These are phyloP conservation scores for Coix lacrymajobi DNA, from an alignment of 176 grass and related monocot species.

Conservation along the genomic window DNA sequence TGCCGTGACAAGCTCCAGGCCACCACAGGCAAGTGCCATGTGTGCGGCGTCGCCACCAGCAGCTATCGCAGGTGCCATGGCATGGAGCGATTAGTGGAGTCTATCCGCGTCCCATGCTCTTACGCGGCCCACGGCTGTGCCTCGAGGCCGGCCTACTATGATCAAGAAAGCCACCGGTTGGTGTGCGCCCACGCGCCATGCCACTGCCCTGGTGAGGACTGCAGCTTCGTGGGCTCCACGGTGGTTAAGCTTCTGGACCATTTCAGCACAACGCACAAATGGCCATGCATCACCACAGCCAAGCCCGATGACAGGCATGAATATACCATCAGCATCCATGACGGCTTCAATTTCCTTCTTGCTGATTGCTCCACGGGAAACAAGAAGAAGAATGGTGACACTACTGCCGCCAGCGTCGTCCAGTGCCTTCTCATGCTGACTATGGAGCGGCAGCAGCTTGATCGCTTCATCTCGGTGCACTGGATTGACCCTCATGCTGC, in stretches of 20 bases:
- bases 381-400: neutral
- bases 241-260: neutral
- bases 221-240: neutral
- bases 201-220: neutral
- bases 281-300: neutral
- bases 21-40: neutral
- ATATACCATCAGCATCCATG: neutral
- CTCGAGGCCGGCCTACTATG: neutral
- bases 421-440: neutral
- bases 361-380: neutral
- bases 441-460: neutral
- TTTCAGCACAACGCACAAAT: neutral
- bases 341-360: neutral
- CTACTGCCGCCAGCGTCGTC: neutral
- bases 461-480: neutral
- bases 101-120: neutral
- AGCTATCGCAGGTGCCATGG: neutral
- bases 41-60: neutral
- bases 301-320: rapidly evolving
- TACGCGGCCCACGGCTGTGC: neutral
- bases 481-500: neutral
- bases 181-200: neutral
- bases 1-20: neutral
- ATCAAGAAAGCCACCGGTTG: neutral
- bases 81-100: neutral